These are phyloP conservation scores for Wickerhamomyces mucosus DNA, from an alignment of 805 yeast species.

Conservation along the genomic window DNA sequence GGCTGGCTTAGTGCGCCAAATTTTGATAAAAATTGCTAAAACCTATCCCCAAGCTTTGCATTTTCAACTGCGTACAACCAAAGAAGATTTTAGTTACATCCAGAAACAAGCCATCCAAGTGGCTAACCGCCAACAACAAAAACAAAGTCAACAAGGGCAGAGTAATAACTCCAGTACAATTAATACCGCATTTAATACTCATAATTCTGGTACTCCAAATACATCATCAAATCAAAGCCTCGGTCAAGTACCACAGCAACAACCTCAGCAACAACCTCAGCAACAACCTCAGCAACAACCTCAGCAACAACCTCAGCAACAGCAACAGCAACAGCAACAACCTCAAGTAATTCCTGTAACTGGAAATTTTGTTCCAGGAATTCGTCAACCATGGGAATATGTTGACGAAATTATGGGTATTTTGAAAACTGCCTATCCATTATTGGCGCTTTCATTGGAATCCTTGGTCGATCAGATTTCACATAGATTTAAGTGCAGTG, in stretches of 20 bases:
- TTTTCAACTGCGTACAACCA: conserved; percentile 89
- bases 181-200: conserved; percentile 3
- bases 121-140: conserved; percentile 21
- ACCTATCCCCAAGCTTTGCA: conserved; percentile 96
- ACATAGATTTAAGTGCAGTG: conserved; percentile 85
- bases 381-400: conserved; percentile 87
- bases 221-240: conserved; percentile 6
- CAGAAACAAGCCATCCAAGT: conserved; percentile 65
- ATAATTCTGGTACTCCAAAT: conserved; percentile 4
- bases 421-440: conserved; percentile 91
- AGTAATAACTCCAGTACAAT: conserved; percentile 11
- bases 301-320: too few species aligned
- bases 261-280: too few species aligned
- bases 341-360: background rate
- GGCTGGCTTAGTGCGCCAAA: conserved; percentile 80
- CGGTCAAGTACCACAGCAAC: conserved; percentile 2
- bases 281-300: too few species aligned
- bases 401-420: conserved; percentile 91
- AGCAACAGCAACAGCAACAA: conserved; percentile 2
- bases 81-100: conserved; percentile 83
- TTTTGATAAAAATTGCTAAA: conserved; percentile 87
- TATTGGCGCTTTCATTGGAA: conserved; percentile 85
- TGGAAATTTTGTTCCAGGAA: conserved; percentile 13
- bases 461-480: conserved; percentile 92
- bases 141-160: background rate